These are phyloP conservation scores for Crotalaria pallida DNA, from an alignment of 306 rosid species.

Conservation along the genomic window DNA sequence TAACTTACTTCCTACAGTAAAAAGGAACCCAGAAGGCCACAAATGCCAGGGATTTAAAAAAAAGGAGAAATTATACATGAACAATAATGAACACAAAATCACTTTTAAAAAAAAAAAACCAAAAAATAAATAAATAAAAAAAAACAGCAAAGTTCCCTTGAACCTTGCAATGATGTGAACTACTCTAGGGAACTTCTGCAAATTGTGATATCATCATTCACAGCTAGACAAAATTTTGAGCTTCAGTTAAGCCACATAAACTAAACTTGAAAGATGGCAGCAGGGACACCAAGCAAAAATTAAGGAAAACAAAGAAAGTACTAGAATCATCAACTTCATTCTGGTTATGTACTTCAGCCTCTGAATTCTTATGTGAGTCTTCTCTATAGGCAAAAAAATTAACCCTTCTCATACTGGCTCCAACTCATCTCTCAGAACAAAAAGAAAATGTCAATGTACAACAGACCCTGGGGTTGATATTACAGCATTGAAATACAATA, in stretches of 20 bases:
- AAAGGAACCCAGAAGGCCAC: conserved; percentile 10
- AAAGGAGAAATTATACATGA: conserved; percentile 18
- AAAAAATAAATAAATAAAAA: too few species aligned
- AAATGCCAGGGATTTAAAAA: neutral
- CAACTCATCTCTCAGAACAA: conserved; percentile 13
- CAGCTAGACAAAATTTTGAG: conserved; percentile 48
- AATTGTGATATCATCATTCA: conserved; percentile 23
- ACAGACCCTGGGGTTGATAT: conserved; percentile 27
- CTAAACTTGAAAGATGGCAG: conserved; percentile 17
- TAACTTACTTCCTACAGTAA: conserved; percentile 2
- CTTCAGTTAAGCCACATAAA: conserved; percentile 31
- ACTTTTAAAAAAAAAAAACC: too few species aligned
- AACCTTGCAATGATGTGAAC: conserved; percentile 8
- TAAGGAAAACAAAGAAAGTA: neutral
- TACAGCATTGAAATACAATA: conserved; percentile 18
- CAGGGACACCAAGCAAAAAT: conserved; percentile 34
- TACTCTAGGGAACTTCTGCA: conserved; percentile 25
- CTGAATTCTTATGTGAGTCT: conserved; percentile 38
- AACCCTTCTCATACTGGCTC: conserved; percentile 16
- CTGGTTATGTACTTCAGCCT: conserved; percentile 29
- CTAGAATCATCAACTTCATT: conserved; percentile 27
- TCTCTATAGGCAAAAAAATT: conserved; percentile 43
- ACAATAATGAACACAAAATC: conserved; percentile 21
- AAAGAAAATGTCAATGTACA: conserved; percentile 26
- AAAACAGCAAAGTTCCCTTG: conserved; percentile 25